Percentiles rank a stretch among this genome's conserved stretches.
phyloP scores from a whole-genome alignment of 768 basidiomycete genomes.

The Porphyrellus cyaneotinctus region DNA sequence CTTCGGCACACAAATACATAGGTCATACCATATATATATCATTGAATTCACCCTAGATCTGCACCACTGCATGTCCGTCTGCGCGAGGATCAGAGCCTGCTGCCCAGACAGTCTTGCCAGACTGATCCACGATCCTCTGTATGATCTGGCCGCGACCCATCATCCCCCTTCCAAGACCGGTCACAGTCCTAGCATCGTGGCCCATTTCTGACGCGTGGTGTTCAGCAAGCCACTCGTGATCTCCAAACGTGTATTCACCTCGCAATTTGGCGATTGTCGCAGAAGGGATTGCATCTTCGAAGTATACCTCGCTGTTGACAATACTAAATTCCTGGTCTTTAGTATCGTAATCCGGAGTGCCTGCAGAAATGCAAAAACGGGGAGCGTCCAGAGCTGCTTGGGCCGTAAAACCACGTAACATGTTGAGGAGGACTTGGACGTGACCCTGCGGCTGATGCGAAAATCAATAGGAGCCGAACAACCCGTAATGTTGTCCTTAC shows the following conservation, averaged over 20 bases:
- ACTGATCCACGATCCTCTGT: constrained; percentile 64
- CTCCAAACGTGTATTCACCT: constrained; percentile 40
- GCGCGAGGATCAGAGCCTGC: constrained; percentile 88
- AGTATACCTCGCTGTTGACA: constrained; percentile 76
- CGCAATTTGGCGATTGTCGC: constrained; percentile 62
- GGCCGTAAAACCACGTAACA: constrained; percentile 80
- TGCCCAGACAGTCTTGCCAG: constrained; percentile 84
- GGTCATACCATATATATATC: background rate
- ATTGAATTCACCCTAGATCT: constrained; percentile 51
- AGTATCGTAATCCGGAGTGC: constrained; percentile 57
- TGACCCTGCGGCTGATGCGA: constrained; percentile 82
- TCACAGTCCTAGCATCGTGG: constrained; percentile 67
- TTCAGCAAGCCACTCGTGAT: background rate
- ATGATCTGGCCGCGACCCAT: constrained; percentile 90
- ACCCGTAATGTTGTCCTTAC: constrained; percentile 28
- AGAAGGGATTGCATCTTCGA: constrained; percentile 76
- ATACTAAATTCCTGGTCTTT: constrained; percentile 51
- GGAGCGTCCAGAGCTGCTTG: constrained; percentile 94
- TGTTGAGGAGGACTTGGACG: constrained; percentile 88
- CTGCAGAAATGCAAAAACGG: constrained; percentile 92
- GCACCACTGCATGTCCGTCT: constrained; percentile 84
- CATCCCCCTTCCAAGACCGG: constrained; percentile 57
- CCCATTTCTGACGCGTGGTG: constrained; percentile 65
- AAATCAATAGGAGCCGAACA: background rate
- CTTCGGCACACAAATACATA: constrained; percentile 2